Conservation (phyloP, 2,329 filamentous ascomycete species). For the Fusarium tjaetaba region DNA sequence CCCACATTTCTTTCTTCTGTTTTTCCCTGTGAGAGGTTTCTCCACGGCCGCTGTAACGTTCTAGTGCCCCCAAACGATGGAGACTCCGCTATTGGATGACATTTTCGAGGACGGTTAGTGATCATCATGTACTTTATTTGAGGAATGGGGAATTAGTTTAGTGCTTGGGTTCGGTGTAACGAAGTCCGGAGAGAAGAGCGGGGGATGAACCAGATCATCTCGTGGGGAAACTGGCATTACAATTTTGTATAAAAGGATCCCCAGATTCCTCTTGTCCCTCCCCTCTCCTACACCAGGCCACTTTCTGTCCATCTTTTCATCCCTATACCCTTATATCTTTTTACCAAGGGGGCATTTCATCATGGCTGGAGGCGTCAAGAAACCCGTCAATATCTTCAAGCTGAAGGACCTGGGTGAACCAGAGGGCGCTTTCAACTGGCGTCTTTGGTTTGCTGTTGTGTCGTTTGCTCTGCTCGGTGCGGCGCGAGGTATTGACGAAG, state of each 20-base stretch:
- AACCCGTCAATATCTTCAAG: constrained; percentile 71
- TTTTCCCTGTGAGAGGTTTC: background rate
- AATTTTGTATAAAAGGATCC: constrained; percentile 13
- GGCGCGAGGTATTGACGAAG: constrained; percentile 82
- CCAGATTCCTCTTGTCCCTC: background rate
- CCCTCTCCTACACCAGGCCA: background rate
- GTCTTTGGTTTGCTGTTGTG: constrained; percentile 79
- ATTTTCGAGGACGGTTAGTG: background rate
- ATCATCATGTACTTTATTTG: background rate
- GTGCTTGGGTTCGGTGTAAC: constrained; percentile 25
- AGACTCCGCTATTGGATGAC: constrained; percentile 25
- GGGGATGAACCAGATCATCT: background rate
- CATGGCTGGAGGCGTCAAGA: constrained; percentile 64
- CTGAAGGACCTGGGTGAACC: constrained; percentile 73
- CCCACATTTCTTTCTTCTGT: background rate
- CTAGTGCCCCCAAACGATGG: constrained; percentile 6
- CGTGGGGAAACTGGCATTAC: constrained; percentile 9
- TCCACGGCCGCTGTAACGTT: constrained; percentile 22
- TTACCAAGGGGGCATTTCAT: background rate
- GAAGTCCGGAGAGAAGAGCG: constrained; percentile 6
- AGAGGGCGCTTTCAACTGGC: constrained; percentile 78
- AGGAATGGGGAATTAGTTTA: background rate
- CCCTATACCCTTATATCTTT: background rate
- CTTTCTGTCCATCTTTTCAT: background rate
- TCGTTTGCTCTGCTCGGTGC: constrained; percentile 81